Evolutionary conservation across 108 stramenopile species (phyloP).

Genomic region (Cyclotella distinguenda): DNA sequence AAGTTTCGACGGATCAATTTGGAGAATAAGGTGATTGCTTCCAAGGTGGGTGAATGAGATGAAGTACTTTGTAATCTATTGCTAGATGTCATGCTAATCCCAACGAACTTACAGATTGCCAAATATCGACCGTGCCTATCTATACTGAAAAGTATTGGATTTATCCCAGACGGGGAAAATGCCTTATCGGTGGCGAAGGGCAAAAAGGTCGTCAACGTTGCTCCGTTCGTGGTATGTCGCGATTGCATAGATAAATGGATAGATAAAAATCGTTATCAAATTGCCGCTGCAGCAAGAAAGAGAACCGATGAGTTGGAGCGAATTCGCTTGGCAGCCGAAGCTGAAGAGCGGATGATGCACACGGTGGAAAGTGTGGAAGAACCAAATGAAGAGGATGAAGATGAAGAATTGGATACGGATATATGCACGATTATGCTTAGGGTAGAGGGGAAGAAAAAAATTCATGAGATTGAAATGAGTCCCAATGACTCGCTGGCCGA

Average conservation of each 20-base stretch:
- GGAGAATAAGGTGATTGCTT: conserved; percentile 66
- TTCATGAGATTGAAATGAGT: conserved; percentile 50
- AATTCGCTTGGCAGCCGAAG: conserved; percentile 42
- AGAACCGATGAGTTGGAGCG: conserved; percentile 66
- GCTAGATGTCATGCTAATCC: neutral
- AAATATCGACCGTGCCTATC: conserved; percentile 48
- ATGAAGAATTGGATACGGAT: conserved; percentile 35
- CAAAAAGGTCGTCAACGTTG: conserved; percentile 74
- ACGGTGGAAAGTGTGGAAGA: conserved; percentile 16
- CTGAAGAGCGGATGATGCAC: conserved; percentile 41
- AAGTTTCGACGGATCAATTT: conserved; percentile 82
- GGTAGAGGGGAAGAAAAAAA: conserved; percentile 70
- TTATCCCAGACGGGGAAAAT: conserved; percentile 43
- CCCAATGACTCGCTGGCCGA: too few relatives aligned
- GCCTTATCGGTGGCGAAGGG: conserved; percentile 56
- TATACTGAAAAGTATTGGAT: conserved; percentile 73
- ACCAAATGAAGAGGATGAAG: conserved; percentile 47
- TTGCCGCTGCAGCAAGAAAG: conserved; percentile 67
- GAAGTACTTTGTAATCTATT: neutral
- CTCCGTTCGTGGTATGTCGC: conserved; percentile 69
- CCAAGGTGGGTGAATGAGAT: conserved; percentile 25
- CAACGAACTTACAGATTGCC: conserved; percentile 37
- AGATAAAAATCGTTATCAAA: conserved; percentile 65
- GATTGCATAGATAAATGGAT: conserved; percentile 87
- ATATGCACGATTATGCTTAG: conserved; percentile 53